phyloP scores from a whole-genome alignment of 2,329 filamentous ascomycete genomes.

The Aureobasidium sp. region DNA sequence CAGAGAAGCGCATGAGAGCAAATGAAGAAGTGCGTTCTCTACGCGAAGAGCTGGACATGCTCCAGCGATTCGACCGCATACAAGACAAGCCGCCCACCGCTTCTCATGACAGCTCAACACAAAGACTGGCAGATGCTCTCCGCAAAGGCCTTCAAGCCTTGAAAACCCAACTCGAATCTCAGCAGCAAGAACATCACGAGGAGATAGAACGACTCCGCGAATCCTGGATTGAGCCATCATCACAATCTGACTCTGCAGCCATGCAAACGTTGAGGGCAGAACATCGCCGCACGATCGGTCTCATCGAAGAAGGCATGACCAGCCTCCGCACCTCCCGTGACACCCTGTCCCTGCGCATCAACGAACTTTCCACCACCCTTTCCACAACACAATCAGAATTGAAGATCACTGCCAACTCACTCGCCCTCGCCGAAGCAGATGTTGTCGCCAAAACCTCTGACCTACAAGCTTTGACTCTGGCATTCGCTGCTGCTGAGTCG shows the following conservation, averaged over 20 bases:
- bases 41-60: conserved; percentile 21
- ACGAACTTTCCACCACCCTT: conserved; percentile 19
- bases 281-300: conserved; percentile 1
- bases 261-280: neutral
- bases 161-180: neutral
- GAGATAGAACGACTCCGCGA: neutral
- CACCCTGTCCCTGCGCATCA: conserved; percentile 1
- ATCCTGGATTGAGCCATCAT: neutral
- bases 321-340: conserved; percentile 7
- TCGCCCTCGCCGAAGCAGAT: conserved; percentile 16
- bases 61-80: conserved; percentile 13
- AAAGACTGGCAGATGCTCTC: conserved; percentile 2
- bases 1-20: conserved; percentile 3
- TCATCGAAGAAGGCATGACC: conserved; percentile 5
- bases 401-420: conserved; percentile 14
- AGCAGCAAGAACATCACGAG: neutral
- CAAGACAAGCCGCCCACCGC: neutral
- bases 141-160: neutral
- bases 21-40: conserved; percentile 18
- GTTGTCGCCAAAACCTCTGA: conserved; percentile 13
- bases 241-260: neutral
- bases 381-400: neutral
- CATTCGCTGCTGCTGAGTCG: neutral
- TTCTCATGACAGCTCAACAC: neutral
- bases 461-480: neutral